Base-by-base conservation (phyloP, 2,329 filamentous ascomycete species). In the Phialophora macrospora region DNA sequence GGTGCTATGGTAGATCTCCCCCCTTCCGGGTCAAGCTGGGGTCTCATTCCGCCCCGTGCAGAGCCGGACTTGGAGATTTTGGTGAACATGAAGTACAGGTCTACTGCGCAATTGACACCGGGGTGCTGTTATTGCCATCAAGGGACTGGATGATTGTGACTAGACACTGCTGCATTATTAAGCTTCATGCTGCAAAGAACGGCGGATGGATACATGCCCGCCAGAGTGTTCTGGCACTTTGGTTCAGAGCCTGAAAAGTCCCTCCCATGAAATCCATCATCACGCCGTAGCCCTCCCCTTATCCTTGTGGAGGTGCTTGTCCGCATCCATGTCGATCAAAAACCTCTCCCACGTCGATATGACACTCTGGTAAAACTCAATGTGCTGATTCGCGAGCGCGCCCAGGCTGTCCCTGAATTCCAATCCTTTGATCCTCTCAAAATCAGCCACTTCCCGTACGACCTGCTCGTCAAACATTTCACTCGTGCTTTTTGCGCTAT, bases 381-480 rank as follows among this genome's bases (percentile, higher is more conserved):
- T 87, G 76, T 99, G 92, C 20, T 91, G 88, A 74, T 94, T 90
- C 0, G 94, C 92, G 56, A 99, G 79, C 2, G 87, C 88, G 2
- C 92, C 92, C 57, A 99, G 84, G 72, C 95, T 93, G 70, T 90
- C 86, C 77, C 92, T 91, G 79, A 99, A 96, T 82, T 99, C 94
- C 49, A 91, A 83, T 46, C 92, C 88, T 83, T 99, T 99, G 83
- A 98, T 98, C 63, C 93, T 87, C 80, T 99, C 95, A 79, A 99
- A 99, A 75, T 97, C 93, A 22, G 86, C 85, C 0, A 97, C 91
- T 77, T 99, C 95, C 74, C 91, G 90, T 51, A 98, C 90, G 1
- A 97, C 94, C 79, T 97, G 93, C 75, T 97, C 93, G 77, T 97
- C 95, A 74, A 99, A 99, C 75, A 92, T 89, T 78, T 98, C 93